Conservation (phyloP, 2,329 filamentous ascomycete species). For the Coleophoma cylindrospora region DNA sequence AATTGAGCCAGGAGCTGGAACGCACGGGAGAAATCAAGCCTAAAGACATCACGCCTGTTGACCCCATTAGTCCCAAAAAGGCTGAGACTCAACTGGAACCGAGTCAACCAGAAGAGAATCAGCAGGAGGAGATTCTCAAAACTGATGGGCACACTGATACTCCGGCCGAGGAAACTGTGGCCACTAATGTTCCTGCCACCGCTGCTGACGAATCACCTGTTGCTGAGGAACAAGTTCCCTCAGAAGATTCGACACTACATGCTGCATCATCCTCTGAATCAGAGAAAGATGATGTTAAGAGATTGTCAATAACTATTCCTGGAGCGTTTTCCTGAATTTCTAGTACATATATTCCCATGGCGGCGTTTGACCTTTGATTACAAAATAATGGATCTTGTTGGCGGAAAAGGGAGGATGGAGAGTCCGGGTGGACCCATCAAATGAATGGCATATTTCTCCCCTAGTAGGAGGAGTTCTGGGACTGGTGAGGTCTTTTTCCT, state of each 20-base stretch:
- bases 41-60: slow-evolving; percentile 21
- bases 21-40: slow-evolving; percentile 23
- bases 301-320: slow-evolving; percentile 33
- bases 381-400: too few species aligned
- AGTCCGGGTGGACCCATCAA: too few species aligned
- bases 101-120: slow-evolving; percentile 1
- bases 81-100: not conserved
- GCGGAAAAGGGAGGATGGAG: too few species aligned
- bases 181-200: not conserved
- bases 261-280: slow-evolving; percentile 11
- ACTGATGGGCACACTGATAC: slow-evolving; percentile 7
- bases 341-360: not conserved
- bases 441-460: too few species aligned
- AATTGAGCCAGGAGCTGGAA: slow-evolving; percentile 22
- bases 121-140: slow-evolving; percentile 8
- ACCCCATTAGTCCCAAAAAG: slow-evolving; percentile 6
- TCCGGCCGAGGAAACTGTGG: not conserved
- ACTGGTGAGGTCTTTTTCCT: too few species aligned
- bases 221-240: slow-evolving; percentile 12
- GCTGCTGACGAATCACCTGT: not conserved
- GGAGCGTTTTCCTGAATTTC: slow-evolving; percentile 17
- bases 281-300: slow-evolving; percentile 23
- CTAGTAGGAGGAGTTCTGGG: too few species aligned
- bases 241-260: slow-evolving; percentile 12
- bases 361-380: too few species aligned